Conservation (phyloP, 495 filamentous ascomycete species). For the Immersiella caudata region DNA sequence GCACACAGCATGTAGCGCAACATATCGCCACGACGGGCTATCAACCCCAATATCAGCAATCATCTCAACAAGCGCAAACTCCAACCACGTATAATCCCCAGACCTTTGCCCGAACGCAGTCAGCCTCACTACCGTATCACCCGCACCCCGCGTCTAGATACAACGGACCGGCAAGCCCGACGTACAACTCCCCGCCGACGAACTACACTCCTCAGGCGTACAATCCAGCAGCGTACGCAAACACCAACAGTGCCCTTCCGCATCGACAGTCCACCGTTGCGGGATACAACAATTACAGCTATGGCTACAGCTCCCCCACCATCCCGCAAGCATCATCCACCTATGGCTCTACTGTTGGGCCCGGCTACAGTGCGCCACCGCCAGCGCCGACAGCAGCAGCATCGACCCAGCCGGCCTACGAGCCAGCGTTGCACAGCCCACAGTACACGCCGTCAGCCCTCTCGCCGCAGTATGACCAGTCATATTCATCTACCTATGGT, state of each 20-base stretch:
- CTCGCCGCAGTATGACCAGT: conserved; percentile 34
- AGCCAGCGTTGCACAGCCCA: conserved; percentile 40
- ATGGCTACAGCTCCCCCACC: conserved; percentile 43
- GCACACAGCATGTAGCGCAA: conserved; percentile 54
- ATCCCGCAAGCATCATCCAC: conserved; percentile 36
- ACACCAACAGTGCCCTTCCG: conserved; percentile 36
- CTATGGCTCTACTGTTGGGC: conserved; percentile 40
- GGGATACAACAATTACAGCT: conserved; percentile 47
- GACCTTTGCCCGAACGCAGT: conserved; percentile 69
- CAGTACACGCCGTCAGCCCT: conserved; percentile 35
- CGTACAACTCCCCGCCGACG: conserved; percentile 33
- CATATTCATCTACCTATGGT: conserved; percentile 31
- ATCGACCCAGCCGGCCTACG: conserved; percentile 38
- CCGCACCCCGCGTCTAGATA: conserved; percentile 43
- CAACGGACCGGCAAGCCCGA: conserved; percentile 36
- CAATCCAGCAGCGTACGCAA: conserved; percentile 55
- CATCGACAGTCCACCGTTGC: conserved; percentile 50
- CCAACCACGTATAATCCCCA: conserved; percentile 81
- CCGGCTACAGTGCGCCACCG: conserved; percentile 37
- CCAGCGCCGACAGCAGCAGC: conserved; percentile 35
- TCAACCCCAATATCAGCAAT: conserved; percentile 59
- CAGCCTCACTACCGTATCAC: conserved; percentile 51
- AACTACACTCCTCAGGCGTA: conserved; percentile 51
- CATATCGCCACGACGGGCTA: conserved; percentile 59
- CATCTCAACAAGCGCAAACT: conserved; percentile 48